These are phyloP conservation scores for Musa beccarii DNA, from an alignment of 176 grass and related monocot species.

Conservation along the genomic window DNA sequence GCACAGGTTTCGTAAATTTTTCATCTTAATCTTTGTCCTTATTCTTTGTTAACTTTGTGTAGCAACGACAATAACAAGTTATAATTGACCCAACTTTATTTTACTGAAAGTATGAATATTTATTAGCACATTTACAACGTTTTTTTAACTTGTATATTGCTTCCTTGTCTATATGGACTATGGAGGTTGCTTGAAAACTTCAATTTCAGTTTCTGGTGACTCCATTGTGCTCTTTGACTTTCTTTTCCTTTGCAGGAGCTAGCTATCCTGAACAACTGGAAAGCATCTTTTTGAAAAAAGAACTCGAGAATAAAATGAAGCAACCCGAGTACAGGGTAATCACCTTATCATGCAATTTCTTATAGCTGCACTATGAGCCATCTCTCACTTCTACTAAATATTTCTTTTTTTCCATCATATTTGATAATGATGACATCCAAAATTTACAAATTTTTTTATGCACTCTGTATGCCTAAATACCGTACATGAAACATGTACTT, in stretches of 20 bases:
- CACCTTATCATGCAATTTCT: constrained; percentile 1
- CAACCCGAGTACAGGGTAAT: constrained; percentile 60
- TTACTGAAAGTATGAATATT: not conserved
- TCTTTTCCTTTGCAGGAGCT: constrained; percentile 15
- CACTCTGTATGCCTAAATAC: too few relatives aligned
- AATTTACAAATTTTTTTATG: not conserved
- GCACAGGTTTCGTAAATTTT: too few relatives aligned
- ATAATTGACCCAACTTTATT: not conserved
- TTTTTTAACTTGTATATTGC: not conserved
- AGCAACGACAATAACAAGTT: not conserved
- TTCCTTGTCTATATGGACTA: not conserved
- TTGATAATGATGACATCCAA: not conserved
- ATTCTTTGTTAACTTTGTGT: too few relatives aligned
- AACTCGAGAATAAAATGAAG: constrained; percentile 62
- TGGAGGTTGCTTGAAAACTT: not conserved
- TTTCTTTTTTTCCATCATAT: not conserved
- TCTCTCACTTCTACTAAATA: not conserved
- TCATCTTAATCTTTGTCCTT: too few relatives aligned
- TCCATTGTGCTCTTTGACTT: not conserved
- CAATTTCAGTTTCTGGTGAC: not conserved
- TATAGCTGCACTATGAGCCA: not conserved
- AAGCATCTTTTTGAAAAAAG: constrained; percentile 56
- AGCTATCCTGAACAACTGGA: constrained; percentile 36
- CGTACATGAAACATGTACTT: too few relatives aligned
- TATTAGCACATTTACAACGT: not conserved